A percentile compares a stretch with the other conserved stretches of the same genome.
phyloP scores from a whole-genome alignment of 176 grass and related monocot species.

The Alopecurus myosuroides region DNA sequence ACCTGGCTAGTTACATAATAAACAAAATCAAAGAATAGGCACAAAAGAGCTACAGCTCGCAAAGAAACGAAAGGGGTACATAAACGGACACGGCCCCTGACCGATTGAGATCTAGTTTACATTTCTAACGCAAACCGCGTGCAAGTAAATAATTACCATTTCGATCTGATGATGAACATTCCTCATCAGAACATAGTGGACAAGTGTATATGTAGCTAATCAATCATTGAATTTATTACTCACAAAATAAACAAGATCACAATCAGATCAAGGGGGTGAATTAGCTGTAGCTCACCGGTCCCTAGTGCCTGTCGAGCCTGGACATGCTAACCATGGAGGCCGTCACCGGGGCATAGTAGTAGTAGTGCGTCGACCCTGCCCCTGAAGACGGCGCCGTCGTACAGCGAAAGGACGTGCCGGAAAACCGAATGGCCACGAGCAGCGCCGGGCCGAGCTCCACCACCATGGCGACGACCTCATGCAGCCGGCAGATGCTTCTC shows the following conservation, averaged over 20 bases:
- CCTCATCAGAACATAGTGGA: background rate
- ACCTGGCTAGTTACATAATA: background rate
- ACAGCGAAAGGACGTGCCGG: constrained; percentile 23
- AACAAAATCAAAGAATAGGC: background rate
- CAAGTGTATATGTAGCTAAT: background rate
- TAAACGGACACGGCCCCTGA: too few species aligned
- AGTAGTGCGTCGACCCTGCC: constrained; percentile 12
- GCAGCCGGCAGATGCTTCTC: constrained; percentile 53
- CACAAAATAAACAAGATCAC: background rate
- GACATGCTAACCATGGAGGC: constrained; percentile 41
- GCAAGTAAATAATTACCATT: background rate
- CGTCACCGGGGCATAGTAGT: constrained; percentile 37
- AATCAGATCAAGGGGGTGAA: background rate
- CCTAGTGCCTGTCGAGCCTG: constrained; percentile 47
- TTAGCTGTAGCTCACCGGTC: background rate
- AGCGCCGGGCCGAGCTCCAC: constrained; percentile 39
- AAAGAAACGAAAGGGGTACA: background rate
- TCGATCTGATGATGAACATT: background rate
- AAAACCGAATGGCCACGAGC: constrained; percentile 31
- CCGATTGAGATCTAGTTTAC: background rate
- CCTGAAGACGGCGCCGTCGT: background rate
- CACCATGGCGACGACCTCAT: constrained; percentile 30
- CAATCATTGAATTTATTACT: constrained; percentile 2
- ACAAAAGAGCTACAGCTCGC: background rate
- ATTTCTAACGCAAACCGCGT: background rate